Evolutionary conservation across 345 rosid genomes (phyloP).

Genomic region (Sonneratia alba): DNA sequence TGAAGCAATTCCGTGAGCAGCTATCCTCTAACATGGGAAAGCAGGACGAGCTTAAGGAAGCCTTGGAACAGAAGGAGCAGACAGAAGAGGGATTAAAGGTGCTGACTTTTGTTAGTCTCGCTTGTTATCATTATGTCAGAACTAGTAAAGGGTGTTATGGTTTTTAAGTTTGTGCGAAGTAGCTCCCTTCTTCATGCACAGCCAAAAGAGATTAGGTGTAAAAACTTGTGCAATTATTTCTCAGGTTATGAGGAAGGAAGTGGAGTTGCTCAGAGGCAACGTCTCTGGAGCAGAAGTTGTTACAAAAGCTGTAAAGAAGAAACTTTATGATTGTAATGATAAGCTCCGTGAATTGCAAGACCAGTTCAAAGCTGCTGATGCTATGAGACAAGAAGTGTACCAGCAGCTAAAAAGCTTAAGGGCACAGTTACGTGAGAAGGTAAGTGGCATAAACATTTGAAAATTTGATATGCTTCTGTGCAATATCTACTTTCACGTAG

Average conservation of each 20-base stretch:
- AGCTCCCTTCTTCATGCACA: background rate
- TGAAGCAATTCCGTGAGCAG: slow-evolving; percentile 55
- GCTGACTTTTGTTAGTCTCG: background rate
- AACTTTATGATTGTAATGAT: slow-evolving; percentile 31
- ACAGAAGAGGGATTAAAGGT: slow-evolving; percentile 71
- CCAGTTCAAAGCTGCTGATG: slow-evolving; percentile 51
- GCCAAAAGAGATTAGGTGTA: background rate
- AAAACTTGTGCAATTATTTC: background rate
- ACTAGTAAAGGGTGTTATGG: background rate
- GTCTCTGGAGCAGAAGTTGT: slow-evolving; percentile 46
- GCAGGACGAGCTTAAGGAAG: slow-evolving; percentile 52
- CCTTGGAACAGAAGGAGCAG: slow-evolving; percentile 51
- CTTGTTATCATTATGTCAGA: background rate
- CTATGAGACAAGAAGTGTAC: slow-evolving; percentile 62
- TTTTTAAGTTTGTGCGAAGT: background rate
- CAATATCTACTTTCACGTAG: background rate
- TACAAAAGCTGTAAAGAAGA: slow-evolving; percentile 45
- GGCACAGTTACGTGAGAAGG: slow-evolving; percentile 60
- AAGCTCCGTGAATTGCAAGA: slow-evolving; percentile 33
- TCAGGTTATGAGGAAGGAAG: slow-evolving; percentile 67
- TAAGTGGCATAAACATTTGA: slow-evolving; percentile 12
- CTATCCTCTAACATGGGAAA: slow-evolving; percentile 43
- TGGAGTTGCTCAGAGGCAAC: slow-evolving; percentile 42
- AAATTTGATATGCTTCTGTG: background rate
- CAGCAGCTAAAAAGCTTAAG: slow-evolving; percentile 37